Evolutionary conservation across 169 alveolate species (phyloP).

Genomic region (Amoebophrya sp.): DNA sequence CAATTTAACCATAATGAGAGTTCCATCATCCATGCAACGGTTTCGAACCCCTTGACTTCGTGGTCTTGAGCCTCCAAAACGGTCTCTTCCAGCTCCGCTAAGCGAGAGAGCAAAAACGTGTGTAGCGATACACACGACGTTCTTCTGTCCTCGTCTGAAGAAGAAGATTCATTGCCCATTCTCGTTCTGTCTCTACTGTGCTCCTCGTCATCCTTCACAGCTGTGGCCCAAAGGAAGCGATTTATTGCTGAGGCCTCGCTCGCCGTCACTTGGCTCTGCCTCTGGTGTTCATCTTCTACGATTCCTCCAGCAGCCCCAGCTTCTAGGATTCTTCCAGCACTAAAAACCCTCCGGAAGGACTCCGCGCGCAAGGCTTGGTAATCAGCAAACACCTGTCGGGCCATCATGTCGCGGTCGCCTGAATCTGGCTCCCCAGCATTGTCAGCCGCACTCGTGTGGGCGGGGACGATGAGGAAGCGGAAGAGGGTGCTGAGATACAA

Average conservation of each 20-base stretch:
- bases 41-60: background rate
- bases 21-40: background rate
- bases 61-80: background rate
- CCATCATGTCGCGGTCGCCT: background rate
- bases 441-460: no score
- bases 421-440: no score
- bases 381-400: background rate
- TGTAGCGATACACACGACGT: background rate
- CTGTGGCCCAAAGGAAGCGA: no score
- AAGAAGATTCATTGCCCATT: background rate
- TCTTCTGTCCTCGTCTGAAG: background rate
- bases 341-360: background rate
- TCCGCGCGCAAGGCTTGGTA: background rate
- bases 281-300: no score
- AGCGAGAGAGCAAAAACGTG: background rate
- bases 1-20: no score
- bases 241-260: no score
- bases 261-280: no score
- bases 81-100: background rate
- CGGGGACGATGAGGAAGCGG: no score
- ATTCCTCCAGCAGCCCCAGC: no score
- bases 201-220: background rate
- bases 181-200: background rate
- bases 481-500: no score
- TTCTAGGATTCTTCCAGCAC: no score